phyloP scores from a whole-genome alignment of 164 flowering plant species.

The Taxillus chinensis region DNA sequence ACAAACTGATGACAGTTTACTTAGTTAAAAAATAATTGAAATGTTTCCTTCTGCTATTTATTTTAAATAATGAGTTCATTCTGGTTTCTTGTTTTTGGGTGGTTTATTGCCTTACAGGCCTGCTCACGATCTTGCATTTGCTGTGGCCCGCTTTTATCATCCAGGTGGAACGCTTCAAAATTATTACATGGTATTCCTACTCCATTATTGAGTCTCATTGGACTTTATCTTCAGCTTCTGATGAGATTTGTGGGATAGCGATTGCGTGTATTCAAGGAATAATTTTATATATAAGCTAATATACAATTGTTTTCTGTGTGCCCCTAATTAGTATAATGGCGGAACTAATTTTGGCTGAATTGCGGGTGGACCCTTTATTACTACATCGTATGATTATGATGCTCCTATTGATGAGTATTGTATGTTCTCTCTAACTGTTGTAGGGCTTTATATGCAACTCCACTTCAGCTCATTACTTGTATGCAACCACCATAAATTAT shows the following conservation, averaged over 20 bases:
- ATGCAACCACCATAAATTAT: slow-evolving; percentile 9
- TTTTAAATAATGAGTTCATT: too few species aligned
- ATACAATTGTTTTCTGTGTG: neutral
- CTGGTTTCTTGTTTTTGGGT: slow-evolving; percentile 36
- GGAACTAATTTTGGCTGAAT: slow-evolving; percentile 70
- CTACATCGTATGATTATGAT: slow-evolving; percentile 64
- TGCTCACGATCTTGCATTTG: slow-evolving; percentile 59
- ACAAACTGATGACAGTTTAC: too few species aligned
- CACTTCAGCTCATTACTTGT: too few species aligned
- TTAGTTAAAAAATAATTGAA: too few species aligned
- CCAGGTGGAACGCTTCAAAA: slow-evolving; percentile 56
- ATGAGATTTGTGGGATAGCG: too few species aligned
- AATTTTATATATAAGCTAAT: neutral
- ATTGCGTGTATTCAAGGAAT: neutral
- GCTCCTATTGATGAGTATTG: slow-evolving; percentile 68
- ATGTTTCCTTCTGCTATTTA: too few species aligned
- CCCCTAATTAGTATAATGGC: slow-evolving; percentile 34
- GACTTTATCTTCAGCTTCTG: too few species aligned
- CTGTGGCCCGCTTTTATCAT: slow-evolving; percentile 65
- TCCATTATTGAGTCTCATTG: neutral
- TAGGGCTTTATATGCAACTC: too few species aligned
- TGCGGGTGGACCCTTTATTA: slow-evolving; percentile 53
- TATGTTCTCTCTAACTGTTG: slow-evolving; percentile 6
- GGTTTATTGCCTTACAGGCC: slow-evolving; percentile 45
- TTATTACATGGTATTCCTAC: slow-evolving; percentile 44